Conservation (phyloP, 305 asterid species). For the Fraxinus floribunda region DNA sequence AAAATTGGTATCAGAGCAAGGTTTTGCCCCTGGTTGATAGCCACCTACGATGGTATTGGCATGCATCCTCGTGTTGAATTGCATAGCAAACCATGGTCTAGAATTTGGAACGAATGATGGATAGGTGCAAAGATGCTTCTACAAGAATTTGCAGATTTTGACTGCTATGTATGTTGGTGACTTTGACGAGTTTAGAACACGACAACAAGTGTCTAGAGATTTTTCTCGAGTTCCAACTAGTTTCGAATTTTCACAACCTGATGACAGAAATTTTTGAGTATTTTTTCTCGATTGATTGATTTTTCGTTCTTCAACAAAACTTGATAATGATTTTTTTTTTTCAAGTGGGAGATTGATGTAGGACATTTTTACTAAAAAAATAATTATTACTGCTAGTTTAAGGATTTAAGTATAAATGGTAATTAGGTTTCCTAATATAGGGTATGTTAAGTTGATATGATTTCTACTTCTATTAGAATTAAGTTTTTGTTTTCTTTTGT, state of each 20-base stretch:
- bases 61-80: background rate
- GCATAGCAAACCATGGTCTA: too few species aligned
- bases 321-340: background rate
- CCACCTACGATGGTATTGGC: background rate
- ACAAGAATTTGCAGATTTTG: background rate
- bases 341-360: background rate
- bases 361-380: background rate
- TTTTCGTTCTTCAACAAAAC: background rate
- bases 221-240: background rate
- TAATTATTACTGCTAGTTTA: background rate
- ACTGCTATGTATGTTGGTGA: background rate
- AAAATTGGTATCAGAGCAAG: background rate
- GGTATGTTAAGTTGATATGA: background rate
- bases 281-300: background rate
- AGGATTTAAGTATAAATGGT: background rate
- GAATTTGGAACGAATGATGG: background rate
- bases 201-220: background rate
- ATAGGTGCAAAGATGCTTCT: background rate
- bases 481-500: background rate
- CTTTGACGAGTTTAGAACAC: too few species aligned
- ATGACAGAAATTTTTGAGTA: background rate
- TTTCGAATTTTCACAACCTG: background rate
- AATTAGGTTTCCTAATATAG: background rate
- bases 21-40: background rate
- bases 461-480: background rate